Evolutionary conservation across 2,329 filamentous ascomycete species (phyloP), one percentile per base, ranked within the genome.

Genomic region (Xylaria sp.): DNA sequence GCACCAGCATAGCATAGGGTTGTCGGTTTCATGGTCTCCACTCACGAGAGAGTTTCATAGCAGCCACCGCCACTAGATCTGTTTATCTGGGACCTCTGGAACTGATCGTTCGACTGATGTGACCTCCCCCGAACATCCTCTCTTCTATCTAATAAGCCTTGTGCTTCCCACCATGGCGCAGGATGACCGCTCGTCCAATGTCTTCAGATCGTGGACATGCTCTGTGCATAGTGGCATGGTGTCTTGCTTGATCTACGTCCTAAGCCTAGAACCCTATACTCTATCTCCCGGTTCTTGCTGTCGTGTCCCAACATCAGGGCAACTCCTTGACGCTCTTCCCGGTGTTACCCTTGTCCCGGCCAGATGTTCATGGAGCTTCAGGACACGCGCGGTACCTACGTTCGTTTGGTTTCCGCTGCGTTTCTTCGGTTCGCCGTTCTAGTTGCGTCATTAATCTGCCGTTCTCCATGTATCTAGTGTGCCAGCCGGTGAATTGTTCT

Each of bases 51-150:
- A 69, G 70, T 74, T 72, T 73, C 73, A 72, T 72, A 69, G 67
- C 71, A 71, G 73, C 74, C 73, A 74, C 72, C 72, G 69, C 71
- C 73, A 73, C 71, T 67, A 63, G 70, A 71, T 71, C 70, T 69
- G 62, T 72, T 70, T 68, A 69, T 65, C 63, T 51, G 57, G 65
- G 60, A 63, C 60, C 60, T 64, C 61, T 62, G 64, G 56, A 68
- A 60, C 59, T 64, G 40, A 64, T 71, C 58, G 63, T 64, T 71
- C 60, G 63, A 67, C 66, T 67, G 67, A 65, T 63, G 51, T 63
- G 63, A 56, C 64, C 66, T 66, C 64, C 66, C 68, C 67, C 67
- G 67, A 71, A 70, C 67, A 65, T 72, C 63, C 58, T 70, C 65
- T 58, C 35, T 37, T 66, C 62, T 46, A 35, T 46, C 55, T 64